Evolutionary conservation across 805 yeast species (phyloP).

Genomic region (Barnettozyma vustinii): DNA sequence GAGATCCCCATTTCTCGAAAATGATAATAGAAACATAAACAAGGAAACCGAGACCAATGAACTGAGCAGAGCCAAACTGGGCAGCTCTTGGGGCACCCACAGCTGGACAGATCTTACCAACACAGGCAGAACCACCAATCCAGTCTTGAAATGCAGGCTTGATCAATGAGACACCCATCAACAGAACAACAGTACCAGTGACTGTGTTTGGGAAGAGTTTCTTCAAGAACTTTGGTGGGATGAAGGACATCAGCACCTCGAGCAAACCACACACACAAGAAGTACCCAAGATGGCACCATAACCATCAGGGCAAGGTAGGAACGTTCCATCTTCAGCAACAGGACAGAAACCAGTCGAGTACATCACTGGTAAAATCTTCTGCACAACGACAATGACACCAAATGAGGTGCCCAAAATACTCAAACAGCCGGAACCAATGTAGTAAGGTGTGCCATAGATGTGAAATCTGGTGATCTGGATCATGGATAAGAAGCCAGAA

Average conservation of each 20-base stretch:
- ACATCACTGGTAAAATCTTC: constrained; percentile 78
- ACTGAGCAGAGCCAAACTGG: constrained; percentile 86
- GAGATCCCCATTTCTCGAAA: constrained; percentile 86
- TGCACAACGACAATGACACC: constrained; percentile 79
- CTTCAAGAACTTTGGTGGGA: constrained; percentile 70
- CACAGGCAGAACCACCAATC: constrained; percentile 81
- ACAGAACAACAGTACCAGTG: constrained; percentile 86
- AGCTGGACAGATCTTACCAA: constrained; percentile 41
- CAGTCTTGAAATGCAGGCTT: constrained; percentile 76
- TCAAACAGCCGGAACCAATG: constrained; percentile 84
- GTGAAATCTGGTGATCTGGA: constrained; percentile 80
- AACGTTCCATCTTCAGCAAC: constrained; percentile 55
- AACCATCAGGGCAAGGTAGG: constrained; percentile 84
- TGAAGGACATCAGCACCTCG: constrained; percentile 66
- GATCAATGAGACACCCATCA: constrained; percentile 72
- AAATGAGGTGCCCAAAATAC: constrained; percentile 88
- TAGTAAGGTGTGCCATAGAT: constrained; percentile 69
- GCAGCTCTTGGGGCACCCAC: constrained; percentile 50
- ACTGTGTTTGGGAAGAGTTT: constrained; percentile 81
- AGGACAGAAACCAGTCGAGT: constrained; percentile 63
- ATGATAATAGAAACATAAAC: constrained; percentile 71
- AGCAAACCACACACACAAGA: constrained; percentile 69
- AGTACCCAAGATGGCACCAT: constrained; percentile 79
- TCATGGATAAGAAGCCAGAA: constrained; percentile 61
- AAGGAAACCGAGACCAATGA: constrained; percentile 80